Conservation (phyloP, 2,329 filamentous ascomycete genomes). For the Colletotrichum eleusines region DNA sequence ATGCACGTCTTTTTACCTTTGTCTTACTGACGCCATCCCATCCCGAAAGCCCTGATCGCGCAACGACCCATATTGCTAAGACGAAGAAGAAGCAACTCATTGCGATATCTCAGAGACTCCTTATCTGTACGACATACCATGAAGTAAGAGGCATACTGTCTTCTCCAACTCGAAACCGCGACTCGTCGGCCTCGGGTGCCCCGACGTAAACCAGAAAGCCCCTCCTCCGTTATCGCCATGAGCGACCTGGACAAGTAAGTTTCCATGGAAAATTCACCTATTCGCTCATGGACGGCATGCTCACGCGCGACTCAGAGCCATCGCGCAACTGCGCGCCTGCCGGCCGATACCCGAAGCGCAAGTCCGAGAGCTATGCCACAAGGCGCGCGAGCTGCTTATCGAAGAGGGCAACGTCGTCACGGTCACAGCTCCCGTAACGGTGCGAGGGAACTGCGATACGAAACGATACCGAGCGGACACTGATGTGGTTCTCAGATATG, state of each 20-base stretch:
- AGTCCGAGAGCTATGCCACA: slow-evolving; percentile 97
- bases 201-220: slow-evolving; percentile 27
- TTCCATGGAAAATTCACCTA: neutral
- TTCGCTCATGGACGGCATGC: neutral
- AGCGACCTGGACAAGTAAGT: slow-evolving; percentile 92
- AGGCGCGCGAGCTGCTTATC: slow-evolving; percentile 93
- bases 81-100: slow-evolving; percentile 5
- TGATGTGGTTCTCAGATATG: slow-evolving; percentile 74
- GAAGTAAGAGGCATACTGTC: neutral
- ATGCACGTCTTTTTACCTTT: slow-evolving; percentile 31
- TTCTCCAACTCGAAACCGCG: slow-evolving; percentile 1
- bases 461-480: neutral
- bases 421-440: slow-evolving; percentile 93
- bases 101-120: neutral
- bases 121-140: slow-evolving; percentile 8
- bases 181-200: slow-evolving; percentile 23
- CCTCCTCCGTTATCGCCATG: slow-evolving; percentile 63
- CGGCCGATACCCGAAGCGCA: slow-evolving; percentile 95
- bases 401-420: slow-evolving; percentile 98
- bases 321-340: slow-evolving; percentile 94
- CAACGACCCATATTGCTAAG: slow-evolving; percentile 14
- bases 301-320: slow-evolving; percentile 73
- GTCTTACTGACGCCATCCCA: slow-evolving; percentile 35
- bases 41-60: slow-evolving; percentile 28
- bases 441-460: slow-evolving; percentile 56